phyloP scores from a whole-genome alignment of 2,329 filamentous ascomycete genomes.

The Diaporthe sp. region DNA sequence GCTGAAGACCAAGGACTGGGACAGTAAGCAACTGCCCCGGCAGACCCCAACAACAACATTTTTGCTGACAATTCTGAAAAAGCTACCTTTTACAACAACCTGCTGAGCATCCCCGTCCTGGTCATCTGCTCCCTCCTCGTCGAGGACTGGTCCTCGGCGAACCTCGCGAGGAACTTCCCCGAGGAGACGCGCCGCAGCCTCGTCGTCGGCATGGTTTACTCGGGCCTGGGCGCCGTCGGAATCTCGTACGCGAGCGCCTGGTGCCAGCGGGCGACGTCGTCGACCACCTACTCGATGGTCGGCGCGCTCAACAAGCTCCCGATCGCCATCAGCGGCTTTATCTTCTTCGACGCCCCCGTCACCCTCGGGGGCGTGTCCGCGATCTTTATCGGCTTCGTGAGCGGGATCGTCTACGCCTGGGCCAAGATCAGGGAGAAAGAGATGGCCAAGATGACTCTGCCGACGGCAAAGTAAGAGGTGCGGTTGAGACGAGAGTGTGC shows the following conservation, averaged over 20 bases:
- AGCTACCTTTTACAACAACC: constrained; percentile 99
- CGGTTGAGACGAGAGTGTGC: background rate
- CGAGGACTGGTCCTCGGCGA: constrained; percentile 92
- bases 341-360: constrained; percentile 96
- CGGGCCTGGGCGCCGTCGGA: constrained; percentile 92
- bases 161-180: constrained; percentile 91
- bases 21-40: constrained; percentile 77
- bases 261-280: constrained; percentile 97
- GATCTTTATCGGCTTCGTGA: constrained; percentile 91
- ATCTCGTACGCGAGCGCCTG: constrained; percentile 99
- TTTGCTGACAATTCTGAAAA: constrained; percentile 49
- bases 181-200: constrained; percentile 82
- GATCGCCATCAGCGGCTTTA: constrained; percentile 88
- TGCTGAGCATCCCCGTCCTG: constrained; percentile 94
- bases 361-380: constrained; percentile 93
- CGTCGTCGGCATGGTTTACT: constrained; percentile 91
- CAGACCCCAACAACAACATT: constrained; percentile 10
- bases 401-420: constrained; percentile 90
- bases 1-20: constrained; percentile 99
- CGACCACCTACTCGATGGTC: constrained; percentile 99
- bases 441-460: constrained; percentile 73
- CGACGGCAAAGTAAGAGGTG: constrained; percentile 70
- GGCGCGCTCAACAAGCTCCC: constrained; percentile 98
- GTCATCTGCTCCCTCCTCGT: constrained; percentile 83
- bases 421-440: constrained; percentile 86